These are phyloP conservation scores for Cucurbita pepo DNA, from an alignment of 306 rosid genomes.

Conservation along the genomic window DNA sequence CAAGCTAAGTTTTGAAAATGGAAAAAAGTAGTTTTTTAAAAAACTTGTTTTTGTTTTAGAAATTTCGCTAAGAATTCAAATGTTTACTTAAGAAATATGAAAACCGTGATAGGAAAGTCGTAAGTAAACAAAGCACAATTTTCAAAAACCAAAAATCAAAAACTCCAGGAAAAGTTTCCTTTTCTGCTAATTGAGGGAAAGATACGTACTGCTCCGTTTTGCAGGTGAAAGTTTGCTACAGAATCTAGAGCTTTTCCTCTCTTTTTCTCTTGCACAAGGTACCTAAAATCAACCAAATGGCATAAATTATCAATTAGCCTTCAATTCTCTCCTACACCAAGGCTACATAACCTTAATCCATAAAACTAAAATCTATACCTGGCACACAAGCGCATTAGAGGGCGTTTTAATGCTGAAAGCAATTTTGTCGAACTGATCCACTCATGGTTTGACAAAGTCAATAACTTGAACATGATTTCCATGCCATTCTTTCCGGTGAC, in stretches of 20 bases:
- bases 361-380: conserved; percentile 26
- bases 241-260: conserved; percentile 96
- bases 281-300: conserved; percentile 32
- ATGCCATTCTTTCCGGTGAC: conserved; percentile 47
- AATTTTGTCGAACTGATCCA: conserved; percentile 49
- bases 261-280: conserved; percentile 86
- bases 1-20: too few species aligned
- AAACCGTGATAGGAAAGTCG: too few species aligned
- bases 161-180: not conserved
- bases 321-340: not conserved
- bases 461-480: conserved; percentile 59
- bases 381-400: conserved; percentile 66
- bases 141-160: too few species aligned
- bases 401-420: conserved; percentile 35
- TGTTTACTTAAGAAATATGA: too few species aligned
- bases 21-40: too few species aligned
- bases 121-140: too few species aligned
- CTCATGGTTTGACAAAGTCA: conserved; percentile 50
- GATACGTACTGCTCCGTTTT: conserved; percentile 84
- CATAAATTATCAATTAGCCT: not conserved
- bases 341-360: not conserved
- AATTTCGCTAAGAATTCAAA: too few species aligned
- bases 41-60: too few species aligned
- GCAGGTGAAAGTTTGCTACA: conserved; percentile 92
- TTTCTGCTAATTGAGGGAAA: not conserved